Evolutionary conservation across 352 stramenopile genomes (phyloP).

Genomic region (Phytophthora ramorum): DNA sequence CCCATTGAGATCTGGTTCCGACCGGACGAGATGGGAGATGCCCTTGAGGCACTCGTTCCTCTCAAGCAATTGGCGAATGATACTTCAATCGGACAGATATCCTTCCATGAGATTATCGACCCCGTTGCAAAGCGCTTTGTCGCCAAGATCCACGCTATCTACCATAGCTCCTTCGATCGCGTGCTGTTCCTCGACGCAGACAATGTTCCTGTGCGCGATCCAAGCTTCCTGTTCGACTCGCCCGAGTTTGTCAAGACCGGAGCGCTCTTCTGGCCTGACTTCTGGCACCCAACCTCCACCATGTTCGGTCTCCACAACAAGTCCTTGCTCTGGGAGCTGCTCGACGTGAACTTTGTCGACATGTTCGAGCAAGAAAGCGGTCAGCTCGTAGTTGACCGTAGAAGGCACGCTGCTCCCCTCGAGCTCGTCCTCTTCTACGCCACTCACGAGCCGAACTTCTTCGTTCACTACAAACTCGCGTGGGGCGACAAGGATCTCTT

Average conservation of each 20-base stretch:
- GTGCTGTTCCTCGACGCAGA: slow-evolving; percentile 66
- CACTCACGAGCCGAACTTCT: slow-evolving; percentile 48
- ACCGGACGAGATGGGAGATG: slow-evolving; percentile 37
- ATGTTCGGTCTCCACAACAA: slow-evolving; percentile 36
- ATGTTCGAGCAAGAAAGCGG: slow-evolving; percentile 79
- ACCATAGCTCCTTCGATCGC: slow-evolving; percentile 45
- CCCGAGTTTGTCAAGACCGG: slow-evolving; percentile 14
- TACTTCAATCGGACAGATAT: slow-evolving; percentile 19
- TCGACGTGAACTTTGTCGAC: slow-evolving; percentile 52
- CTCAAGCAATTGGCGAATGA: slow-evolving; percentile 31
- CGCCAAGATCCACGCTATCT: slow-evolving; percentile 57
- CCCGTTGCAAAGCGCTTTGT: slow-evolving; percentile 47
- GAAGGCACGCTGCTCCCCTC: slow-evolving; percentile 36
- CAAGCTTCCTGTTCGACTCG: slow-evolving; percentile 57
- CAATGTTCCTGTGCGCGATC: slow-evolving; percentile 54
- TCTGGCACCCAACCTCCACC: slow-evolving; percentile 33
- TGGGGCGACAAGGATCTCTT: slow-evolving; percentile 76
- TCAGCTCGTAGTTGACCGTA: slow-evolving; percentile 55
- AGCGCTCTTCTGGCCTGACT: slow-evolving; percentile 34
- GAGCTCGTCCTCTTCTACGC: slow-evolving; percentile 47
- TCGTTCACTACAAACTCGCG: slow-evolving; percentile 45
- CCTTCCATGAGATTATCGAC: slow-evolving; percentile 32
- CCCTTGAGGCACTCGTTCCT: slow-evolving; percentile 7
- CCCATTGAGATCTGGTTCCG: slow-evolving; percentile 71
- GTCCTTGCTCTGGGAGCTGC: slow-evolving; percentile 49